Conservation (phyloP, 352 stramenopile genomes). For the Globisporangium nodosum region DNA sequence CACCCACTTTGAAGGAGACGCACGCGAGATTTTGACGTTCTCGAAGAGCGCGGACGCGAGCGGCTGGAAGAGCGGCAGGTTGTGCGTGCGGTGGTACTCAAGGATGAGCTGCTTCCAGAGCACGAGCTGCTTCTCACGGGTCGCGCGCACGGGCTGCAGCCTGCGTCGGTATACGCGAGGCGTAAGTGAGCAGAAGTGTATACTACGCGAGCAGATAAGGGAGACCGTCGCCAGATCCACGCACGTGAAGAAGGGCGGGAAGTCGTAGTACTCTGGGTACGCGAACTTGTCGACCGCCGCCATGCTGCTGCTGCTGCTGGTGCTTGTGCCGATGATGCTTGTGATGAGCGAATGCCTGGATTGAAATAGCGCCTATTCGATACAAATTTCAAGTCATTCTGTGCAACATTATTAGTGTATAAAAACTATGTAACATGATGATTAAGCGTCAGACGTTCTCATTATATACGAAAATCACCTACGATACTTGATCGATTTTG, state of each 20-base stretch:
- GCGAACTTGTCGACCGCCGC: conserved; percentile 62
- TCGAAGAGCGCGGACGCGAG: conserved; percentile 67
- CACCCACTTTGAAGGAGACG: neutral
- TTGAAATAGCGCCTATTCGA: neutral
- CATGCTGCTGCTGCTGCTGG: neutral
- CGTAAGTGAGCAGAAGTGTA: neutral
- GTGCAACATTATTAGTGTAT: no score
- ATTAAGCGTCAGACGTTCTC: no score
- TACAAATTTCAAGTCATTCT: no score
- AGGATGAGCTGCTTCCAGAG: conserved; percentile 84
- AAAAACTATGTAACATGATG: no score
- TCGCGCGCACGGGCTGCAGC: conserved; percentile 75
- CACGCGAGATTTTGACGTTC: conserved; percentile 80
- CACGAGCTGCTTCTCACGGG: conserved; percentile 82
- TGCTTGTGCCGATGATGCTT: neutral
- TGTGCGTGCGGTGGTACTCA: conserved; percentile 74
- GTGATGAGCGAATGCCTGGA: neutral
- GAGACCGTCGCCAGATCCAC: neutral
- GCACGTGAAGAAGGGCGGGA: conserved; percentile 84
- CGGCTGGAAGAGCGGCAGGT: conserved; percentile 66
- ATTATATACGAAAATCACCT: no score
- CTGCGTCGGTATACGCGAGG: conserved; percentile 12
- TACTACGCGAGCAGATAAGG: neutral
- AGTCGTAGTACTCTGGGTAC: conserved; percentile 86
- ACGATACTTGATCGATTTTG: no score